Conservation (phyloP, 2,329 filamentous ascomycete genomes). For the Epicoccum nigrum region DNA sequence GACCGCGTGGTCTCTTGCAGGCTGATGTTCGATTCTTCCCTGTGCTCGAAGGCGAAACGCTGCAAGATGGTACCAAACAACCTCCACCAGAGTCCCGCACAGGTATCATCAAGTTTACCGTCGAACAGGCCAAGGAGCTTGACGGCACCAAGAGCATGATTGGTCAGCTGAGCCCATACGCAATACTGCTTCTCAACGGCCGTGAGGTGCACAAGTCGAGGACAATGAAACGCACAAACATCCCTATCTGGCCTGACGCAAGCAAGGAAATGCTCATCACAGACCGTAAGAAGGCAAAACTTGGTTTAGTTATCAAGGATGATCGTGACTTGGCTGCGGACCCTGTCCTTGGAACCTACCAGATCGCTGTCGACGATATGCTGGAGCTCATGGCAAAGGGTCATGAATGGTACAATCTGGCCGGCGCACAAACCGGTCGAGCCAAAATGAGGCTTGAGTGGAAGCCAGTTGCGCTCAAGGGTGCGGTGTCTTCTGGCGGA, state of each 20-base stretch:
- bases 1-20: conserved; percentile 78
- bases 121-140: conserved; percentile 95
- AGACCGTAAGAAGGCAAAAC: conserved; percentile 85
- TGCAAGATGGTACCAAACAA: conserved; percentile 77
- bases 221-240: conserved; percentile 95
- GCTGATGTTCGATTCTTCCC: conserved; percentile 95
- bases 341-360: conserved; percentile 86
- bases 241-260: conserved; percentile 93
- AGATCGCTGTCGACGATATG: conserved; percentile 95
- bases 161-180: conserved; percentile 90
- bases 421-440: conserved; percentile 79
- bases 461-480: conserved; percentile 90
- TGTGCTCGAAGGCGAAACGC: conserved; percentile 74
- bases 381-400: conserved; percentile 88
- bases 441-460: conserved; percentile 91
- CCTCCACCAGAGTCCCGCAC: conserved; percentile 89
- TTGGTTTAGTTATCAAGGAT: conserved; percentile 94
- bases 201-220: conserved; percentile 89
- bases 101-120: conserved; percentile 89
- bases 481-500: conserved; percentile 77
- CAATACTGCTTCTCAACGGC: conserved; percentile 84
- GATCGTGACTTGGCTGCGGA: conserved; percentile 85
- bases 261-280: conserved; percentile 95
- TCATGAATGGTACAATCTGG: conserved; percentile 93
- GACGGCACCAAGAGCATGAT: conserved; percentile 92